Evolutionary conservation across 176 grass and related monocot genomes (phyloP).

Genomic region (Bolboschoenus planiculmis): DNA sequence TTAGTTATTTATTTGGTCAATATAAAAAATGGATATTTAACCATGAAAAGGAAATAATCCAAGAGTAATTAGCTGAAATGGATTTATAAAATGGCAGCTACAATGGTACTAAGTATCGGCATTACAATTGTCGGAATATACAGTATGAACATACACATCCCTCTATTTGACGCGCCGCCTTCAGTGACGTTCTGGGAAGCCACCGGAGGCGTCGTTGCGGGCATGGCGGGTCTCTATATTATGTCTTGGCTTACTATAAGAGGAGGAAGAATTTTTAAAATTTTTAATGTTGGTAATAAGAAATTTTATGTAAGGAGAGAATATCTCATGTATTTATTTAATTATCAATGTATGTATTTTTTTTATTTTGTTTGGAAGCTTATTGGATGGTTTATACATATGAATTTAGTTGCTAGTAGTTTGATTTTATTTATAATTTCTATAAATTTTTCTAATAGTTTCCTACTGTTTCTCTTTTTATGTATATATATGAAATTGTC

Average conservation of each 20-base stretch:
- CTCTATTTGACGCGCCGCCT: slow-evolving; percentile 22
- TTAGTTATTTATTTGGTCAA: too few species aligned
- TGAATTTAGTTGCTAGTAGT: too few species aligned
- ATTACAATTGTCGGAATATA: slow-evolving; percentile 30
- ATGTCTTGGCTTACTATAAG: slow-evolving; percentile 38
- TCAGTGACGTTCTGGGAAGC: slow-evolving; percentile 29
- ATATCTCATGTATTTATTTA: neutral
- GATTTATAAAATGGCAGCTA: slow-evolving; percentile 5
- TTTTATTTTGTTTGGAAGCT: too few species aligned
- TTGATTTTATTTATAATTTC: neutral
- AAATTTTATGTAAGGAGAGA: neutral
- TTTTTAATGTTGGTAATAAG: neutral
- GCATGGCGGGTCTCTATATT: slow-evolving; percentile 35
- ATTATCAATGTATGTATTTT: too few species aligned
- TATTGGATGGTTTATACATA: too few species aligned
- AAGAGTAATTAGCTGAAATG: neutral
- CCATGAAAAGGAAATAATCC: neutral
- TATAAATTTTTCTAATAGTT: neutral
- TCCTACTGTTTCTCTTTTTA: neutral
- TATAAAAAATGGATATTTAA: neutral
- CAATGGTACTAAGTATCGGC: slow-evolving; percentile 37
- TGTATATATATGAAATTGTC: neutral
- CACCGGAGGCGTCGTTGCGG: slow-evolving; percentile 26
- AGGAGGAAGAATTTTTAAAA: slow-evolving; percentile 35
- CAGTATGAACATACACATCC: slow-evolving; percentile 52